Percentiles rank a stretch among this genome's conserved stretches.
These are phyloP conservation scores for Mycosarcoma mackinlayi DNA, from an alignment of 1,284 basidiomycete species.

Conservation along the genomic window DNA sequence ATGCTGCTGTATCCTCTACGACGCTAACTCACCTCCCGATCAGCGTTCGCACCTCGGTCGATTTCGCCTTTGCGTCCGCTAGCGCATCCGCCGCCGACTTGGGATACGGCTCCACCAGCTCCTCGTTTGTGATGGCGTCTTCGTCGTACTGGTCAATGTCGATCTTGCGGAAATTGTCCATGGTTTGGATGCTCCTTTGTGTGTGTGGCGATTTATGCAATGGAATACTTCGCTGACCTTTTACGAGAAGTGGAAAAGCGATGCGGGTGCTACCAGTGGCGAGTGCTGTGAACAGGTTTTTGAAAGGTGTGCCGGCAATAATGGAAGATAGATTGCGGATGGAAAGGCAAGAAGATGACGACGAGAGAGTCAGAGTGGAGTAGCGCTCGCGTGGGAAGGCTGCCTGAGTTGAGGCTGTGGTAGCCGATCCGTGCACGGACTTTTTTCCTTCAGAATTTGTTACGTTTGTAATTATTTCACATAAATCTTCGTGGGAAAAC, in stretches of 20 bases:
- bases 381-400: neutral
- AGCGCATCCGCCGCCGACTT: constrained; percentile 80
- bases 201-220: neutral
- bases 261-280: neutral
- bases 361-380: neutral
- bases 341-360: neutral
- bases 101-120: constrained; percentile 88
- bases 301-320: neutral
- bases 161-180: constrained; percentile 81
- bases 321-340: neutral
- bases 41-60: constrained; percentile 77
- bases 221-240: neutral
- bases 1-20: too few relatives aligned
- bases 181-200: constrained; percentile 2
- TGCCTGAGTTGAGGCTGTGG: constrained; percentile 4
- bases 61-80: constrained; percentile 80
- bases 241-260: too few relatives aligned
- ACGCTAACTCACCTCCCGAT: constrained; percentile 57
- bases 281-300: neutral
- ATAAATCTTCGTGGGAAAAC: neutral
- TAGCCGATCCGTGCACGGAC: neutral
- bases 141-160: constrained; percentile 94
- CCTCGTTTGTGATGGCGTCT: constrained; percentile 79
- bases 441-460: neutral
- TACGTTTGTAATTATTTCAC: neutral